These are phyloP conservation scores for Mrakia gelida DNA, from an alignment of 768 basidiomycete species.

Conservation along the genomic window DNA sequence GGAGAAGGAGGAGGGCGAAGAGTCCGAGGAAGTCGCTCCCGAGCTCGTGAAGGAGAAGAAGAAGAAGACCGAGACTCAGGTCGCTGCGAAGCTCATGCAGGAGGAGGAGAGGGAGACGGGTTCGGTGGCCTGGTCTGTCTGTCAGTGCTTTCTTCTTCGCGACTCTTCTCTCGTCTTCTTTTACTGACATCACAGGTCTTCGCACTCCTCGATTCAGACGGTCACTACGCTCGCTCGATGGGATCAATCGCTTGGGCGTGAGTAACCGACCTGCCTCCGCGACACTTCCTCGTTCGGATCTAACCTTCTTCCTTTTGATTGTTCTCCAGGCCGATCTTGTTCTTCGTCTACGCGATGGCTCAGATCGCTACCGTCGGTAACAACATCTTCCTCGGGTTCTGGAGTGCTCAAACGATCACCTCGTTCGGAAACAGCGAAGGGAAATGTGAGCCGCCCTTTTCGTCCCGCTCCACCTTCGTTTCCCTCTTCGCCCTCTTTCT, in stretches of 20 bases:
- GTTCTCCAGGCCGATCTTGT: slow-evolving; percentile 45
- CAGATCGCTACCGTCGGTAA: slow-evolving; percentile 60
- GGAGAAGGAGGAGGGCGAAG: slow-evolving; percentile 30
- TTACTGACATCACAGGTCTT: background rate
- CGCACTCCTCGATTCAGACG: background rate
- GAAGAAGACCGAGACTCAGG: slow-evolving; percentile 37
- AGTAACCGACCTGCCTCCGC: no score
- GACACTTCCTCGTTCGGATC: no score
- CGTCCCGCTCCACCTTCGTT: no score
- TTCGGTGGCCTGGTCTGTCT: slow-evolving; percentile 53
- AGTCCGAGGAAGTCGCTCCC: slow-evolving; percentile 39
- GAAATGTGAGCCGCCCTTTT: slow-evolving; percentile 44
- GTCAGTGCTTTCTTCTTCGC: background rate
- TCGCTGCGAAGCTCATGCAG: slow-evolving; percentile 48
- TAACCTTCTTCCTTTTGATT: no score
- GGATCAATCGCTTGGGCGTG: slow-evolving; percentile 51
- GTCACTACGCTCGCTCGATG: slow-evolving; percentile 50
- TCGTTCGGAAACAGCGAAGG: slow-evolving; percentile 54
- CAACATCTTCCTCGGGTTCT: slow-evolving; percentile 68
- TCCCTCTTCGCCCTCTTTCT: background rate
- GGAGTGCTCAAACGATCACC: slow-evolving; percentile 57
- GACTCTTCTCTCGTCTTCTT: background rate
- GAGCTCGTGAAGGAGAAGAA: slow-evolving; percentile 39
- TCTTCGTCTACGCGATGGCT: slow-evolving; percentile 49
- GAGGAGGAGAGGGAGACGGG: slow-evolving; percentile 59